These are phyloP conservation scores for Funneliformis caledonium DNA, from an alignment of 371 early-diverging fungal species.

Conservation along the genomic window DNA sequence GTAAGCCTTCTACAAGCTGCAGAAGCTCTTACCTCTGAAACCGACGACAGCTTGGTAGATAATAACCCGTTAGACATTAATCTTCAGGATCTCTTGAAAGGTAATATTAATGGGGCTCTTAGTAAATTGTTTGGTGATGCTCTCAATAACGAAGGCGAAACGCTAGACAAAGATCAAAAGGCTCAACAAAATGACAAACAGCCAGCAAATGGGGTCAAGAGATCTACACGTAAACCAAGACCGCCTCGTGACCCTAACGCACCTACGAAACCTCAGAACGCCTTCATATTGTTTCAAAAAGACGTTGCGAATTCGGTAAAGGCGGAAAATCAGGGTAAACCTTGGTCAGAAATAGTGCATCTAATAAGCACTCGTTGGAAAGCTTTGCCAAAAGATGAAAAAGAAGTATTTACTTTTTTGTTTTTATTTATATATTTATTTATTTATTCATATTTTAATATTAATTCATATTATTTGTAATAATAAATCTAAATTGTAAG, in stretches of 20 bases:
- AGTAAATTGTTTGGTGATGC: not conserved
- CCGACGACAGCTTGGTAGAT: not conserved
- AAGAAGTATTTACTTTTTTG: not conserved
- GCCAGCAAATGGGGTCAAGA: not conserved
- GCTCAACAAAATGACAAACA: not conserved
- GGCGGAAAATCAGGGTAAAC: not conserved
- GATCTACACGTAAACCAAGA: not conserved
- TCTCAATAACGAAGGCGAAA: not conserved
- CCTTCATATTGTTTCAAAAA: not conserved
- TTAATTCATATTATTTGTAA: not conserved
- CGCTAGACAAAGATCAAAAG: not conserved
- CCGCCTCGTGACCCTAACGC: slow-evolving; percentile 5
- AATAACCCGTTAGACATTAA: not conserved
- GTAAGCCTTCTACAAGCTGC: not conserved
- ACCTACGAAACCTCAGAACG: not conserved
- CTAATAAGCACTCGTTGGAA: not conserved
- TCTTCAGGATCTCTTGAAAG: not conserved
- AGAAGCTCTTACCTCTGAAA: not conserved
- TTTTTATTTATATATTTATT: not conserved
- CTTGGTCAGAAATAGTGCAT: not conserved
- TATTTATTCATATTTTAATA: not conserved
- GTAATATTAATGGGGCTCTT: not conserved
- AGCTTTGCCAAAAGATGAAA: not conserved
- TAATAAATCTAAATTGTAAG: not conserved
- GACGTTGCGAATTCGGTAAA: not conserved